These are phyloP conservation scores for Gilbertella persicaria DNA, from an alignment of 371 early-diverging fungal genomes.

Conservation along the genomic window DNA sequence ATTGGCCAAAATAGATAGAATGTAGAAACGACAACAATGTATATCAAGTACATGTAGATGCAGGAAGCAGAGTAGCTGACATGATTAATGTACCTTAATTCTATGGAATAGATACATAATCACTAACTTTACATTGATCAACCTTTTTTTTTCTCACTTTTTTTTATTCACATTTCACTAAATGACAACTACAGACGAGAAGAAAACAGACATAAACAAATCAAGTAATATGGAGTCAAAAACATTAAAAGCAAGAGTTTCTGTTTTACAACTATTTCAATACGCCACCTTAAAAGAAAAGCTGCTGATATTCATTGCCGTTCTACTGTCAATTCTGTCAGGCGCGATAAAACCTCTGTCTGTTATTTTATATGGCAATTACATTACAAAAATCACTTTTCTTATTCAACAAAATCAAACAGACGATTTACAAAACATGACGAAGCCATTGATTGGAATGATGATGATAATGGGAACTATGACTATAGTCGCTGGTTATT, in stretches of 20 bases:
- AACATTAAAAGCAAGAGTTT: conserved; percentile 20
- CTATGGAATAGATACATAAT: too few species aligned
- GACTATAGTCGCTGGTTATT: conserved; percentile 21
- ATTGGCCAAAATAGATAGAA: too few species aligned
- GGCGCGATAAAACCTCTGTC: conserved; percentile 35
- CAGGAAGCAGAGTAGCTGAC: too few species aligned
- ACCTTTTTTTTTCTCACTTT: too few species aligned
- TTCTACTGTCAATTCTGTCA: conserved; percentile 20
- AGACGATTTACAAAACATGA: conserved; percentile 5
- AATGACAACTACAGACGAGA: conserved; percentile 26
- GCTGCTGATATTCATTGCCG: conserved; percentile 23
- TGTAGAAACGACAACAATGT: too few species aligned
- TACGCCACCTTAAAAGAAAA: conserved; percentile 23
- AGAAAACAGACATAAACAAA: conserved; percentile 25
- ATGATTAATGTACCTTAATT: too few species aligned
- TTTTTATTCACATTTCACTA: too few species aligned
- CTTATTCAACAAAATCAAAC: background rate
- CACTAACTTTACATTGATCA: too few species aligned
- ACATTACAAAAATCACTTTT: conserved; percentile 13
- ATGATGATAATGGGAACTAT: conserved; percentile 39
- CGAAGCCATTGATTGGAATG: conserved; percentile 23
- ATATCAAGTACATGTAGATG: too few species aligned
- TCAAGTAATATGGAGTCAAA: background rate
- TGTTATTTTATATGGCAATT: conserved; percentile 32
- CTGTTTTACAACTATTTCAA: conserved; percentile 28